These are phyloP conservation scores for Fragaria iinumae DNA, from an alignment of 306 rosid genomes.

Conservation along the genomic window DNA sequence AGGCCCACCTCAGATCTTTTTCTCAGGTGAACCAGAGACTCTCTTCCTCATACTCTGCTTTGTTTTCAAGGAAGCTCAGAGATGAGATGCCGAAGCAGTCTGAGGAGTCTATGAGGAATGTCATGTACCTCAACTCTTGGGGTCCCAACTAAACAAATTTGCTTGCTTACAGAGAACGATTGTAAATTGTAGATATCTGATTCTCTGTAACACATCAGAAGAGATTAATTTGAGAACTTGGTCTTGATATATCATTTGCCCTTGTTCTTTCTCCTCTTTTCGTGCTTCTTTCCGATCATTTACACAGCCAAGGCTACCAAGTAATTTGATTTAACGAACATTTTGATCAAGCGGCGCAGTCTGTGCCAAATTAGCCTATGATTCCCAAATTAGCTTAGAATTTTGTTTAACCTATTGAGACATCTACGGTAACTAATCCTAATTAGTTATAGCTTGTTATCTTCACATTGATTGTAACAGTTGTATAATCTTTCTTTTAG, in stretches of 20 bases:
- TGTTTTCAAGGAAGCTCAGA: conserved; percentile 27
- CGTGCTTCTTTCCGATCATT: too few relatives aligned
- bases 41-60: conserved; percentile 36
- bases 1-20: conserved; percentile 30
- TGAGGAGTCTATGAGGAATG: conserved; percentile 66
- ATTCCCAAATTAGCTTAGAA: too few relatives aligned
- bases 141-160: conserved; percentile 33
- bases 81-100: conserved; percentile 46
- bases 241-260: background rate
- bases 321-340: too few relatives aligned
- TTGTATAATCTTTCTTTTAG: too few relatives aligned
- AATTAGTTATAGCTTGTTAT: too few relatives aligned
- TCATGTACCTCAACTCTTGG: conserved; percentile 68
- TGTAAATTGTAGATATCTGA: background rate
- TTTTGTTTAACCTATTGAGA: too few relatives aligned
- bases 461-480: too few relatives aligned
- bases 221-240: background rate
- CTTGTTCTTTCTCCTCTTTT: too few relatives aligned
- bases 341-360: too few relatives aligned
- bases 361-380: too few relatives aligned
- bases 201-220: background rate
- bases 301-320: too few relatives aligned
- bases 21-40: conserved; percentile 32
- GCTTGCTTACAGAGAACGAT: background rate
- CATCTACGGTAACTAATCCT: too few relatives aligned